phyloP scores from a whole-genome alignment of 2,329 filamentous ascomycete species.

The Graphilbum fragrans region DNA sequence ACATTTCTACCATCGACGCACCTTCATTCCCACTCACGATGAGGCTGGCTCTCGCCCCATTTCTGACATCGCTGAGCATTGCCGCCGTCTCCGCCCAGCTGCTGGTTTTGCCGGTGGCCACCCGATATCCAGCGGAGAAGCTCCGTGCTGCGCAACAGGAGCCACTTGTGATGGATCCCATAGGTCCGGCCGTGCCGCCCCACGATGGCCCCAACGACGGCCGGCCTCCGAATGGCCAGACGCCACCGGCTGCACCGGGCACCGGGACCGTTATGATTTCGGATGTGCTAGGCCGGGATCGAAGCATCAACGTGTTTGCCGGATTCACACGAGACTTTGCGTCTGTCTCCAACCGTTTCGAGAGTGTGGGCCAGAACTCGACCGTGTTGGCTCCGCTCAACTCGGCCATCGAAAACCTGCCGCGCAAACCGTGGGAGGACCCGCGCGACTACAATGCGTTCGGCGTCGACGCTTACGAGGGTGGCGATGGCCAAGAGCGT shows the following conservation, averaged over 20 bases:
- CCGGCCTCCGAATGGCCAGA: no score
- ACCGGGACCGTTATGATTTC: slow-evolving; percentile 53
- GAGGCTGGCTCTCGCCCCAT: no score
- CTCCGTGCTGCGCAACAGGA: no score
- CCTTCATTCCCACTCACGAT: no score
- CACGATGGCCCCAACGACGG: no score
- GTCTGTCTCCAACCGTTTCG: slow-evolving; percentile 54
- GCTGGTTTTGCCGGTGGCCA: no score
- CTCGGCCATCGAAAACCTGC: slow-evolving; percentile 62
- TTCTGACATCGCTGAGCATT: no score
- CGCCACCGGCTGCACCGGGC: background rate
- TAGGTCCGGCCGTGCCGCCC: no score
- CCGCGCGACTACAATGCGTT: slow-evolving; percentile 57
- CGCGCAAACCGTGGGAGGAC: slow-evolving; percentile 79
- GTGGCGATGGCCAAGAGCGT: slow-evolving; percentile 59
- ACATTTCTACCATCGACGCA: no score
- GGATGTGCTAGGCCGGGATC: slow-evolving; percentile 71
- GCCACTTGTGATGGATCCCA: no score
- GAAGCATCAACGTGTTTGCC: slow-evolving; percentile 74
- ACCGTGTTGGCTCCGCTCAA: slow-evolving; percentile 86
- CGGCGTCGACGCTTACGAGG: slow-evolving; percentile 64
- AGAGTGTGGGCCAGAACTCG: slow-evolving; percentile 54
- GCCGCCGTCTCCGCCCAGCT: no score
- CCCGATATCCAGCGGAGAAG: no score
- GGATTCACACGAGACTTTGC: slow-evolving; percentile 67